Evolutionary conservation across 371 early-diverging fungal genomes (phyloP), one percentile per base, ranked within the genome.

Genomic region (Rhizopus stolonifer): DNA sequence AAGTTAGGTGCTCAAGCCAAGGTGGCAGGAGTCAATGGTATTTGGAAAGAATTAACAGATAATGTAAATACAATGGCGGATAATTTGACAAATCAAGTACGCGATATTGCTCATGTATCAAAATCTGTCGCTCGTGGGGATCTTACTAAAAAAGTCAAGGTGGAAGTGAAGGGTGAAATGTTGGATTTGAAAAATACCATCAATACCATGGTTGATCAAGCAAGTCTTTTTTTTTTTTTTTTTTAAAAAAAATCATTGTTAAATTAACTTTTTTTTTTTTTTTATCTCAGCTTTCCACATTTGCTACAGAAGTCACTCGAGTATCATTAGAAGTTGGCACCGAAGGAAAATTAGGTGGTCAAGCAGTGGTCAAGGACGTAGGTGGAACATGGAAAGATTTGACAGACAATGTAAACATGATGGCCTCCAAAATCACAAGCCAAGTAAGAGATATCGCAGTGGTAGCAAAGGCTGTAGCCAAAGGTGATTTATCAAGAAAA

Each of bases 1-100:
- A 69, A 70, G 54, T 48, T 74, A 13, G 74, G 75, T 19, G 75
- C 67, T 19, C 70, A 74, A 54, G 78, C 78, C 5, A 73, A 69
- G 18, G 77, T 77, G 0, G 64, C 58, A 21, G 74, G 69, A 18
- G 81, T 81, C 17, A 80, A 72, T 24, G 87, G 87, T 7, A 82
- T 80, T 4, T 84, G 85, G 87, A 82, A 80, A 62, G 76, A 82
- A 60, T 62, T 86, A 1, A 83, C 84, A 0, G 85, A 83, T 45
- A 84, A 82, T 54, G 85, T 84, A 39, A 84, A 84, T 55, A 61
- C 69, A 19, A 78, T 77, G 77, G 74, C 74, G 2, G 67, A 66
- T 38, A 81, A 83, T 46, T 54, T 83, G 4, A 83, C 83, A 4
- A 69, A 74, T 23, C 83, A 83, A 65, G 83, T 83, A 3, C 59